Evolutionary conservation across 179 eudicot genomes (phyloP).

Genomic region (Vitellaria paradoxa): DNA sequence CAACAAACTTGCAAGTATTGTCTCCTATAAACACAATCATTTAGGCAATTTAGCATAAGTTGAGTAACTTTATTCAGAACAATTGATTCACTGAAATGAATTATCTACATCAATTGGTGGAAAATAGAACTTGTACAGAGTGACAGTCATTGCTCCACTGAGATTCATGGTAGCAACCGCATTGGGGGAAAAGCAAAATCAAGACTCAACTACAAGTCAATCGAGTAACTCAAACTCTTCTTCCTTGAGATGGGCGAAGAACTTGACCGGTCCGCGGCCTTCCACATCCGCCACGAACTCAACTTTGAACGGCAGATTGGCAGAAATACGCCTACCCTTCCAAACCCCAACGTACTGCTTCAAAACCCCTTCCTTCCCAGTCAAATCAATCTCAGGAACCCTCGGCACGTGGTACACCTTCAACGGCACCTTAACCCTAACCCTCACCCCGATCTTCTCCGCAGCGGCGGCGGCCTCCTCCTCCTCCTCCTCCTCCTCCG

Average conservation of each 20-base stretch:
- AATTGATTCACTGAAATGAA: background rate
- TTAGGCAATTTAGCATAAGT: background rate
- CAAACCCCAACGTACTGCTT: conserved; percentile 63
- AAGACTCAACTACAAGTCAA: conserved; percentile 20
- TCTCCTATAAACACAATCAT: background rate
- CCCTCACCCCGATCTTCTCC: conserved; percentile 57
- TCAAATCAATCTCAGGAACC: conserved; percentile 54
- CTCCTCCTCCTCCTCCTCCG: conserved; percentile 20
- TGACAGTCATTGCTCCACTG: background rate
- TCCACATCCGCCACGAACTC: conserved; percentile 47
- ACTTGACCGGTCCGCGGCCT: conserved; percentile 54
- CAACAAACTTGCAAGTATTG: background rate
- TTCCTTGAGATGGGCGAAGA: conserved; percentile 69
- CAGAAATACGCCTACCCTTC: conserved; percentile 77
- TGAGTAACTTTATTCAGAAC: background rate
- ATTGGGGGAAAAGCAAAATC: background rate
- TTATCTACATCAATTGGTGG: too few species aligned
- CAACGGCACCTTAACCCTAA: conserved; percentile 60
- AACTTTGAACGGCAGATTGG: conserved; percentile 64
- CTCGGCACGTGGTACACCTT: conserved; percentile 69
- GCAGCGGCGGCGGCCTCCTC: conserved; percentile 27
- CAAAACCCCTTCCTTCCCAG: conserved; percentile 50
- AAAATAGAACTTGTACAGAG: conserved; percentile 4
- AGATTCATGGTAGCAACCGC: background rate
- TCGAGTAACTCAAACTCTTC: conserved; percentile 71